Base-by-base conservation (phyloP, 352 stramenopile genomes). In the Globisporangium nagaii region DNA sequence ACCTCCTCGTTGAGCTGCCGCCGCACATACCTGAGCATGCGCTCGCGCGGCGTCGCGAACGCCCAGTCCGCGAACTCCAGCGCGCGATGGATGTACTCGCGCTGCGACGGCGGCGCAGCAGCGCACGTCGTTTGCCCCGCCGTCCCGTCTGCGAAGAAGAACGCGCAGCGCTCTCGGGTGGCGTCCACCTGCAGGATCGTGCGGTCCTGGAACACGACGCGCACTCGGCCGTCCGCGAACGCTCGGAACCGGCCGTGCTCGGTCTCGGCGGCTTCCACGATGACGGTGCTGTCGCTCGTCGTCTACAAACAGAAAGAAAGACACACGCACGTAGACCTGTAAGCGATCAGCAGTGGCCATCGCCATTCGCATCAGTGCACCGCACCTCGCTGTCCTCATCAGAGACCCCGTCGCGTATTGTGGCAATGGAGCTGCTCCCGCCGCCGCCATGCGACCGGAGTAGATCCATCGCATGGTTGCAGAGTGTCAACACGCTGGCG, bases 31-130 rank as follows among this genome's bases (percentile, higher is more conserved):
- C 69, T 61, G 15, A 63, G 37, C 56, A 86, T 74, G 5, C 79
- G 75, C 48, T 89, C 58, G 22, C 73, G 58, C n/a, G 67, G 71
- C 6, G 75, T 70, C 37, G 72, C 62, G 49, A 84, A 83, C 10
- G 79, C 77, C 81, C 81, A 92, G 51, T 84, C 66, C 5, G 61
- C 68, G 31, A 90, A 92, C 54, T 86, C 68, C 22, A 81, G 36
- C 11, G 79, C 75, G 9, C 71, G 49, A 32, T 67, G 63, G 32
- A 90, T 71, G 61, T 90, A 92, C 7, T 20, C 19, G n/a, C 66
- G 65, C 44, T 84, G 66, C 17, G 44, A 39, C 2, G 71, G 32
- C 20, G 74, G 67, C 20, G 72, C 65, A 20, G 78, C 74, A 19
- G 62, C 42, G 39, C 71, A 44, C 1, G 73, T 88, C n/a, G 65